A percentile compares a stretch with the other conserved stretches of the same genome.
phyloP scores from a whole-genome alignment of 176 grass and related monocot species.

The Aegilops longissima region DNA sequence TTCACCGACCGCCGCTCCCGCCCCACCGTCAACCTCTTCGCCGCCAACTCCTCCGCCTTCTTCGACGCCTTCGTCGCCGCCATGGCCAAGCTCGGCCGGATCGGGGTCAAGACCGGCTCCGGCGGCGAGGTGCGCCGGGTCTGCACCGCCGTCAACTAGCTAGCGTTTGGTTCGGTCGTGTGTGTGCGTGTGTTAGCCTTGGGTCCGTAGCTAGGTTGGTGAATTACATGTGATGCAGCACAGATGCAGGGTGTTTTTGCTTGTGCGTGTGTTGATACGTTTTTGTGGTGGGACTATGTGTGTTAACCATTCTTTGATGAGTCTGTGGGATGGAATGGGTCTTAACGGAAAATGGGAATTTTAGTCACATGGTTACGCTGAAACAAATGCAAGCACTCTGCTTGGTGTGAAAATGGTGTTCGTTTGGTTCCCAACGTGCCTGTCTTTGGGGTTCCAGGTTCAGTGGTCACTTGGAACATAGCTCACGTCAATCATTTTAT shows the following conservation, averaged over 20 bases:
- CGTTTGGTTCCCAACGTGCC: no score
- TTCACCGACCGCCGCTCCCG: slow-evolving; percentile 73
- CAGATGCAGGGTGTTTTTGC: background rate
- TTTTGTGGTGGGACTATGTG: slow-evolving; percentile 24
- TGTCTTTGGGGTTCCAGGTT: background rate
- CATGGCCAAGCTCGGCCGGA: slow-evolving; percentile 61
- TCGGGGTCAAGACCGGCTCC: slow-evolving; percentile 56
- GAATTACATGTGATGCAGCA: background rate
- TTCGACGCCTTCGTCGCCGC: slow-evolving; percentile 56
- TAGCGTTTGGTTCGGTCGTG: background rate
- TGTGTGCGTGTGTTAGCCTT: background rate
- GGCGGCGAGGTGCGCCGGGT: slow-evolving; percentile 71
- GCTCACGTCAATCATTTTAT: background rate
- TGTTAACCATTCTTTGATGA: slow-evolving; percentile 34
- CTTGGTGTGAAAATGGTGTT: background rate
- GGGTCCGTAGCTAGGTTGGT: background rate
- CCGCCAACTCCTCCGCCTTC: slow-evolving; percentile 69
- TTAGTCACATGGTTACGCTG: background rate
- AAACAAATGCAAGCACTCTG: background rate
- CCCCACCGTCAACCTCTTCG: slow-evolving; percentile 64
- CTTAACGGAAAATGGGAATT: background rate
- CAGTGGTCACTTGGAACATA: background rate
- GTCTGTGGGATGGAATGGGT: background rate
- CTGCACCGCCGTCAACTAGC: slow-evolving; percentile 64
- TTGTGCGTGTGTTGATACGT: background rate